Evolutionary conservation across 2,329 filamentous ascomycete species (phyloP), one percentile per base, ranked within the genome.

Genomic region (Chaetomium sp.): DNA sequence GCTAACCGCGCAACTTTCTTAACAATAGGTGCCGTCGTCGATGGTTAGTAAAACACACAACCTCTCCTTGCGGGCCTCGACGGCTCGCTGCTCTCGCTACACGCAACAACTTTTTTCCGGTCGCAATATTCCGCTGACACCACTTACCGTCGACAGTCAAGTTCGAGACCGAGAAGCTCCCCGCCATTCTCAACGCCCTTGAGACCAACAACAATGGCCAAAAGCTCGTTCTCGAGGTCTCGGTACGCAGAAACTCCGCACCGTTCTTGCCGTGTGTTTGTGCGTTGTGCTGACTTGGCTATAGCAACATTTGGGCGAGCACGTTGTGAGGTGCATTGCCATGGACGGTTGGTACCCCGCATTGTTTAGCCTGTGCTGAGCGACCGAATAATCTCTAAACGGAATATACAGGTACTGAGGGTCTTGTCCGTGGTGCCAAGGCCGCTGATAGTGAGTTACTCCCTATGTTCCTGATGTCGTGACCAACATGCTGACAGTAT

Each of bases 221-320:
- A 74, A 96, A 94, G 84, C 87, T 99, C 65, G 84, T 95, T 65
- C 86, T 99, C 65, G 94, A 99, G 83, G 94, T 97, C 74, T 81
- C 94, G 71, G 91, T 96, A 96, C 65, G 80, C 50, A 42, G 55
- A 54, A 45, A 42, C 46, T 41, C 35, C 11, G 11, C 40, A 8
- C 12, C 42, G 32, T 27, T 45, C 51, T 43, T 12, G 49, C 48
- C 41, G 49, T 34, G 48, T 49, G 58, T 11, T 49, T 49, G 59
- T 9, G 47, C 34, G 14, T 34, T 19, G 27, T 52, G 60, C 69
- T 80, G 65, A 82, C 73, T 62, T 47, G 34, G 41, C 60, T 51
- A 66, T 69, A 96, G 91, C 94, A 99, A 96, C 94, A 97, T 86
- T 80, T 99, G 77, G 94, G 94, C 81, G 89, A 99, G 83, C 96